Base-by-base conservation (phyloP, 331 rosid species). In the Phaseolus coccineus region DNA sequence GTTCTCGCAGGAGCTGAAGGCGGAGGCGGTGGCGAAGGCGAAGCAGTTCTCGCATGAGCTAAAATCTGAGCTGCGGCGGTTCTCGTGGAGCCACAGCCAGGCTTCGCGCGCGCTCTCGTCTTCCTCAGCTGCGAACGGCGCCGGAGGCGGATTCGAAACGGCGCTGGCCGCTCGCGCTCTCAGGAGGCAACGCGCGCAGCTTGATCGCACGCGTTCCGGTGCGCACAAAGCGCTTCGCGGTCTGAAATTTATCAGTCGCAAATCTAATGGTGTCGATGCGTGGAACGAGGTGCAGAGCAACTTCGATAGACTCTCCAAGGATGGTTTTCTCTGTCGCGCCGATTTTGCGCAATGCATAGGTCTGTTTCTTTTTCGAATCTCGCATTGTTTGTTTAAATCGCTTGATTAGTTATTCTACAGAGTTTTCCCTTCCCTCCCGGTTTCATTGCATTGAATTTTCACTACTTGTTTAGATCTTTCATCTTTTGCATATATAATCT, bases 331-430 rank as follows among this genome's bases (percentile, higher is more conserved):
- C 69, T 65, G 53, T 75, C 98, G 99, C 65, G 35, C 90, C 28
- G 96, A 96, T 81, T 96, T 96, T 71, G 98, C 93, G 3, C 91
- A 96, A 87, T 96, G 99, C 95, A 96, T 96, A 86, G 98, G 99
- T 90, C 28, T 13, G 14, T 82, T 53, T 57, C 14, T 0, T 42
- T 58, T 67, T 63, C 52, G 35, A 83, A 25, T 30, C 37, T 85
- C 47, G 30, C 51, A 65, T 53, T 79, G 77, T 80, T 64, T 51
- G 44, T 46, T 77, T 82, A 15, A 63, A 33, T 50, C 24, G 16
- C 42, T 40, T 57, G 22, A 52, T 50, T 56, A 24, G 40, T 63
- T 16, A 8, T 47, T 25, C 62, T 55, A 19, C n/a, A 16, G 22
- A 31, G 4, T 48, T 40, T 25, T 12, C 74, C 37, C 19, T 25